Percentiles rank a stretch among this genome's conserved stretches.
phyloP scores from a whole-genome alignment of 2,329 filamentous ascomycete species.

The Cercospora citrullina region DNA sequence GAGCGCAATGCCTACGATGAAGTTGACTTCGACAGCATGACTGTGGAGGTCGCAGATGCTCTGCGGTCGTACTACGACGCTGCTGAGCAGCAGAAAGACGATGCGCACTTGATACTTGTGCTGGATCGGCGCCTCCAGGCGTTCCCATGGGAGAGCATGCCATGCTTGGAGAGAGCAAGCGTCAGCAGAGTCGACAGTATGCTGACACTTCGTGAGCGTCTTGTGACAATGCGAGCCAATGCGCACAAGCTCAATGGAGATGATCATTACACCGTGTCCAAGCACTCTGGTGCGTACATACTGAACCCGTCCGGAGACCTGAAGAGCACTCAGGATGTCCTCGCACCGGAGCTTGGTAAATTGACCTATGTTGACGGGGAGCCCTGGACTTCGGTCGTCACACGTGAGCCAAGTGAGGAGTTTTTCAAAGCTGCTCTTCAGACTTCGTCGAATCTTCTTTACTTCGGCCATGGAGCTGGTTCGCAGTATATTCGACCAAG shows the following conservation, averaged over 20 bases:
- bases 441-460: conserved; percentile 72
- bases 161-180: conserved; percentile 75
- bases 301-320: conserved; percentile 88
- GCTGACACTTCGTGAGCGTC: conserved; percentile 73
- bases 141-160: conserved; percentile 95
- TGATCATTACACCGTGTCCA: conserved; percentile 50
- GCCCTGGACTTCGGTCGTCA: conserved; percentile 67
- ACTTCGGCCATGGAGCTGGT: conserved; percentile 95
- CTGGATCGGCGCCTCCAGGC: conserved; percentile 87
- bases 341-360: conserved; percentile 64
- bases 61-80: conserved; percentile 72
- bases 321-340: conserved; percentile 72
- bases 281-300: conserved; percentile 68
- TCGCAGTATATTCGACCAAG: conserved; percentile 89
- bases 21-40: conserved; percentile 90
- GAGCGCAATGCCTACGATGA: conserved; percentile 97
- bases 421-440: conserved; percentile 72
- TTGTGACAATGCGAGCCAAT: conserved; percentile 57
- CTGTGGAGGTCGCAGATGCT: conserved; percentile 83
- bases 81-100: conserved; percentile 38
- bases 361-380: conserved; percentile 35
- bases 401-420: conserved; percentile 69
- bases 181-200: conserved; percentile 88
- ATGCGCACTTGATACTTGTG: conserved; percentile 77
- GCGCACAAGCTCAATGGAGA: background rate